Evolutionary conservation across 2,329 filamentous ascomycete species (phyloP), one percentile per base, ranked within the genome.

Genomic region (Aspergillus sp.): DNA sequence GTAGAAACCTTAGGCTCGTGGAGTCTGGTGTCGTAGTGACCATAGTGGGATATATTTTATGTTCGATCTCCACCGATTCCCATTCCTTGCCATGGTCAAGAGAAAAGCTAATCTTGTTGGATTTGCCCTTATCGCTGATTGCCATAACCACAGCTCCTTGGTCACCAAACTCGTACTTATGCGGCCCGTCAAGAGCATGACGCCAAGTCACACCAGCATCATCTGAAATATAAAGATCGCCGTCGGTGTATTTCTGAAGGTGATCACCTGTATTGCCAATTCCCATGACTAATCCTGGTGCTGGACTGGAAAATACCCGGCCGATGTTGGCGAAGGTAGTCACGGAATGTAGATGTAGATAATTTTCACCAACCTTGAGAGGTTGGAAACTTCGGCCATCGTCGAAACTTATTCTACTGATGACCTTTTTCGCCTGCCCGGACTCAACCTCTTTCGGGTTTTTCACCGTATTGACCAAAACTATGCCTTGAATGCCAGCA

Each of bases 141-240:
- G 95, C 95, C 30, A 98, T 84, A 30, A 99, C 81, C 19, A 99
- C 85, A 15, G 92, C 92, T 1, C 95, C 95, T 66, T 96, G 90
- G 69, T 97, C 94, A 56, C 95, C 95, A 74, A 98, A 96, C 72
- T 97, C 93, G 76, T 96, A 99, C 74, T 96, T 95, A 79, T 98
- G 92, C 12, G 93, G 90, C 19, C 91, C 91, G 15, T 92, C 82
- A 5, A 91, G 83, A 17, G 77, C 85, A 71, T 88, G 81, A 39
- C 82, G 86, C 95, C 96, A 99, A 1, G 88, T 93, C 62, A 91
- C 79, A 43, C 95, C 95, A 19, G 93, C 94, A 76, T 98, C 88
- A 71, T 97, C 91, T 0, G 95, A 99, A 25, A 98, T 87, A 72
- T 88, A 98, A 1, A 97, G 85, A 73, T 91, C 87, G 12, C 92